These are phyloP conservation scores for Melianthus villosus DNA, from an alignment of 441 rosid genomes.

Conservation along the genomic window DNA sequence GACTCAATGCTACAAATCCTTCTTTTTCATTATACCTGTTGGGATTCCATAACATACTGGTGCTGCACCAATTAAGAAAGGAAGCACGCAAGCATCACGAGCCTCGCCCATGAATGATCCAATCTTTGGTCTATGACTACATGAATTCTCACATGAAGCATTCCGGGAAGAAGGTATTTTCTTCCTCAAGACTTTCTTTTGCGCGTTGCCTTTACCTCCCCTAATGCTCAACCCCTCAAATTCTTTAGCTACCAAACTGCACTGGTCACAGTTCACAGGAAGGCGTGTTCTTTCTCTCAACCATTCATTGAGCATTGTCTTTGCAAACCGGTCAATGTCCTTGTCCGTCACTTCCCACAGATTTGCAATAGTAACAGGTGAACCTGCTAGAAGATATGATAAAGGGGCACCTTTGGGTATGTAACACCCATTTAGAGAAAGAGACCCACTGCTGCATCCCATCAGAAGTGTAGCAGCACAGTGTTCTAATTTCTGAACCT, in stretches of 20 bases:
- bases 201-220: conserved; percentile 23
- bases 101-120: conserved; percentile 71
- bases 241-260: conserved; percentile 38
- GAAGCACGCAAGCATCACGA: conserved; percentile 60
- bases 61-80: conserved; percentile 70
- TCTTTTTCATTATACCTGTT: conserved; percentile 55
- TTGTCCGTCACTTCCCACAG: conserved; percentile 95
- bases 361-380: conserved; percentile 68
- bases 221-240: conserved; percentile 36
- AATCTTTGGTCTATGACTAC: conserved; percentile 42
- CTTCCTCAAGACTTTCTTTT: conserved; percentile 27
- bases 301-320: conserved; percentile 74
- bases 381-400: conserved; percentile 65
- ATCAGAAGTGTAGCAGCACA: conserved; percentile 70
- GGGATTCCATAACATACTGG: conserved; percentile 95
- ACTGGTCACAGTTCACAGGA: conserved; percentile 23
- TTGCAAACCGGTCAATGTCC: conserved; percentile 83
- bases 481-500: conserved; percentile 53
- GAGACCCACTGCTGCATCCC: conserved; percentile 75
- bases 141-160: conserved; percentile 11
- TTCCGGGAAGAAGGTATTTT: conserved; percentile 14
- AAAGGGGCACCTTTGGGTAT: conserved; percentile 63
- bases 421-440: conserved; percentile 57
- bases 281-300: conserved; percentile 41
- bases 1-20: conserved; percentile 24